Percentiles rank a stretch among this genome's conserved stretches.
Conservation (phyloP, 2,329 filamentous ascomycete genomes). For the Trichoderma aggressivum region DNA sequence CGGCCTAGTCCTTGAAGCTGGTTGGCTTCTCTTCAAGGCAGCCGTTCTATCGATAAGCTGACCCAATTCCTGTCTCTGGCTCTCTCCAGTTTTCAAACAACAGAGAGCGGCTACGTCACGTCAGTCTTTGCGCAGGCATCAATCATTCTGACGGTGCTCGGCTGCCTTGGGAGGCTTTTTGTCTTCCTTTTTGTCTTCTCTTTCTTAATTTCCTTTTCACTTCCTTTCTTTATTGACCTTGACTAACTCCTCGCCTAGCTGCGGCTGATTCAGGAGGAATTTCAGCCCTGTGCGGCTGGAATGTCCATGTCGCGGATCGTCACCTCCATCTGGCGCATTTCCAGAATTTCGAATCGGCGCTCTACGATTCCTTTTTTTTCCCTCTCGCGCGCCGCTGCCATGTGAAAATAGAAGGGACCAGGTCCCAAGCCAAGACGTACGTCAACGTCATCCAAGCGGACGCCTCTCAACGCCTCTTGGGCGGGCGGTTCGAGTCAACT, state of each 20-base stretch:
- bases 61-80: neutral
- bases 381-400: neutral
- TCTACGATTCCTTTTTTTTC: neutral
- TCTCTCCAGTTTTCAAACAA: neutral
- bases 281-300: conserved; percentile 12
- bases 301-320: neutral
- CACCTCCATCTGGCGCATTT: neutral
- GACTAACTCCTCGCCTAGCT: neutral
- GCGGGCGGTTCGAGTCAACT: conserved; percentile 7
- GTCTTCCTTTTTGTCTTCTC: neutral
- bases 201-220: neutral
- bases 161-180: neutral
- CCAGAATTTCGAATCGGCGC: neutral
- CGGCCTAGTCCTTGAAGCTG: neutral
- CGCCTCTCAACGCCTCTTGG: conserved; percentile 14
- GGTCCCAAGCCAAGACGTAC: neutral
- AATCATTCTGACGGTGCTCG: neutral
- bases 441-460: conserved; percentile 18
- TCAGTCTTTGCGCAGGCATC: neutral
- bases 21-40: neutral
- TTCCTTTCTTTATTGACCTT: neutral
- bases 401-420: conserved; percentile 1
- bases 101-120: neutral
- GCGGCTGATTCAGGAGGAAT: conserved; percentile 1
- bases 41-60: conserved; percentile 12